These are phyloP conservation scores for Lichtheimia hyalospora DNA, from an alignment of 371 early-diverging fungal species.

Conservation along the genomic window DNA sequence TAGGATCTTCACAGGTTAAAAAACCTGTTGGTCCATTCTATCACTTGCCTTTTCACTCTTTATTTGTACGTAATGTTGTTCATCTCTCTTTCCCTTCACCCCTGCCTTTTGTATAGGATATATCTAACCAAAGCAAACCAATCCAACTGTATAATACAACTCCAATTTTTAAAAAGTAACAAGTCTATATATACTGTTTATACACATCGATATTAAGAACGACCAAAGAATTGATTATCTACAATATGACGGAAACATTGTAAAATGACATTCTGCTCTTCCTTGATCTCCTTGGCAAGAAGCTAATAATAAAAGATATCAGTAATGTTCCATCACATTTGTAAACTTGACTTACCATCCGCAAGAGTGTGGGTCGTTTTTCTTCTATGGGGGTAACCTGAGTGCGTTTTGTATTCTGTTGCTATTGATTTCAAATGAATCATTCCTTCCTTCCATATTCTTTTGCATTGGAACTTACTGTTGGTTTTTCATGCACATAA, in stretches of 20 bases:
- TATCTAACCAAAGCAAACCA: too few relatives aligned
- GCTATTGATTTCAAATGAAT: constrained; percentile 15
- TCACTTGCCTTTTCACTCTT: too few relatives aligned
- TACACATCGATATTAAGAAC: not conserved
- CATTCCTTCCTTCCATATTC: not conserved
- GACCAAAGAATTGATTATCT: constrained; percentile 36
- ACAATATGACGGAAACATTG: constrained; percentile 47
- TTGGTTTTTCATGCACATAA: constrained; percentile 49
- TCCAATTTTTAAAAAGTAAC: not conserved
- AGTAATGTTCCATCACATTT: not conserved
- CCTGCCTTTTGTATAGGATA: too few relatives aligned
- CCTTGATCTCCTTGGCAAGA: constrained; percentile 25
- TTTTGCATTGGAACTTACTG: constrained; percentile 3
- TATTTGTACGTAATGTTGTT: too few relatives aligned
- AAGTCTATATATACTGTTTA: not conserved
- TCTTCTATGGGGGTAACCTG: constrained; percentile 18
- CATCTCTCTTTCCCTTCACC: too few relatives aligned
- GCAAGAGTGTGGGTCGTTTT: constrained; percentile 41
- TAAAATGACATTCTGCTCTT: constrained; percentile 53
- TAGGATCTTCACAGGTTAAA: constrained; percentile 28
- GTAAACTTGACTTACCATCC: constrained; percentile 29
- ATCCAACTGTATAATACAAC: not conserved
- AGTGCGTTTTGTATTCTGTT: constrained; percentile 11
- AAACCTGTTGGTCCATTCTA: too few relatives aligned
- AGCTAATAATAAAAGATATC: not conserved